phyloP scores from a whole-genome alignment of 2,329 filamentous ascomycete genomes.

The Curvularia sp. region DNA sequence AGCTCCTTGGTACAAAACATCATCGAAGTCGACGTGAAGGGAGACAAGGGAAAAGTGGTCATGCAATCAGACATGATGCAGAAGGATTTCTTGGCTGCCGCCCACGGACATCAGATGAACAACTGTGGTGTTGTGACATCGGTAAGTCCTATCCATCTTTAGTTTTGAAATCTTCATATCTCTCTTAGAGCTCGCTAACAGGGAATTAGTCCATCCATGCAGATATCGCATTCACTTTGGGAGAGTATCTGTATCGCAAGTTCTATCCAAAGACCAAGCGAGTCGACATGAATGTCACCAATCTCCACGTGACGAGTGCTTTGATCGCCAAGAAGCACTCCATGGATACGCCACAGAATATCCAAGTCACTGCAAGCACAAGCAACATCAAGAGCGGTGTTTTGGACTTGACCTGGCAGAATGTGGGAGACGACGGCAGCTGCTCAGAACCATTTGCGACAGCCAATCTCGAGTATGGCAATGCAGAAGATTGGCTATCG shows the following conservation, averaged over 20 bases:
- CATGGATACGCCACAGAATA: conserved; percentile 9
- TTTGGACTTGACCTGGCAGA: conserved; percentile 17
- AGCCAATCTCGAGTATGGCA: conserved; percentile 8
- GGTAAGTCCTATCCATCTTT: conserved; percentile 9
- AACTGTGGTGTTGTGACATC: conserved; percentile 40
- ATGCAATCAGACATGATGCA: conserved; percentile 21
- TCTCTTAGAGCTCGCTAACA: conserved; percentile 19
- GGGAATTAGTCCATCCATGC: conserved; percentile 48
- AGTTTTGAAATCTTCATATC: neutral
- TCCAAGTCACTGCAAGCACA: conserved; percentile 16
- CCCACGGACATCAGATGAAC: conserved; percentile 24
- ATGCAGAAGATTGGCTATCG: conserved; percentile 21
- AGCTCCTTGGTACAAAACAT: conserved; percentile 1
- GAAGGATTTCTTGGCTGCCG: conserved; percentile 18
- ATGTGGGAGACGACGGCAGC: conserved; percentile 10
- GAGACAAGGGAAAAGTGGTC: conserved; percentile 10
- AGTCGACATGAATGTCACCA: neutral
- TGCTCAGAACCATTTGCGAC: conserved; percentile 13
- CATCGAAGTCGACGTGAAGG: neutral
- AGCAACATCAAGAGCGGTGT: conserved; percentile 12
- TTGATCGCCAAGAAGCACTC: conserved; percentile 5
- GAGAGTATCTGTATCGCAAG: conserved; percentile 51
- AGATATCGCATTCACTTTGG: conserved; percentile 60
- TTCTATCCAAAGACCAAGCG: neutral
- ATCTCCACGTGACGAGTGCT: neutral